Evolutionary conservation across 179 eudicot species (phyloP).

Genomic region (Silene vulgaris): DNA sequence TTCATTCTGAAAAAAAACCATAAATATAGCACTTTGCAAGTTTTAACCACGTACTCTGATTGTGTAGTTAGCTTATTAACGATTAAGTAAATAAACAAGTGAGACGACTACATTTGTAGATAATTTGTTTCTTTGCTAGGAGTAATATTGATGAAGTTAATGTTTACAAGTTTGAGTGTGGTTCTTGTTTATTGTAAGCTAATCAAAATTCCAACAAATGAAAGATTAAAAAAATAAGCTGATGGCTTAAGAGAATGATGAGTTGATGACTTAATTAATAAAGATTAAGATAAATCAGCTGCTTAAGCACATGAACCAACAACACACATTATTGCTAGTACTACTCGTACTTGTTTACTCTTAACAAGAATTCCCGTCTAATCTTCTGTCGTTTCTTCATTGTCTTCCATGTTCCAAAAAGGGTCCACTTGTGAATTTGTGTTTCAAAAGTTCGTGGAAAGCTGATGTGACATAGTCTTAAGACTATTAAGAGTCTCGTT

Average conservation of each 20-base stretch:
- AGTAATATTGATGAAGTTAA: too few species aligned
- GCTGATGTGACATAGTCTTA: too few species aligned
- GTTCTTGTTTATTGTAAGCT: too few species aligned
- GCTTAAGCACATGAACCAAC: neutral
- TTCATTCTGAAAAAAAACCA: too few species aligned
- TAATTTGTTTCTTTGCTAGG: too few species aligned
- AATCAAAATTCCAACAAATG: neutral
- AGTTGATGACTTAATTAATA: neutral
- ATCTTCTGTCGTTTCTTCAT: conserved; percentile 4
- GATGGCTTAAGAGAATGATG: neutral
- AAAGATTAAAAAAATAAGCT: neutral
- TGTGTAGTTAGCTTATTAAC: too few species aligned
- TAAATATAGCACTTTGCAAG: too few species aligned
- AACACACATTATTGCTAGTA: neutral
- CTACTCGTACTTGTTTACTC: neutral
- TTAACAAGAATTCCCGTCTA: conserved; percentile 21
- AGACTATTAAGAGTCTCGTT: too few species aligned
- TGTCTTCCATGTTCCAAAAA: neutral
- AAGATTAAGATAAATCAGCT: neutral
- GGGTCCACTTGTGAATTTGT: neutral
- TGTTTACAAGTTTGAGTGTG: too few species aligned
- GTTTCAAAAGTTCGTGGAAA: neutral
- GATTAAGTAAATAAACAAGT: too few species aligned
- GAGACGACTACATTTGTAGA: too few species aligned
- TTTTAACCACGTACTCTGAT: too few species aligned